A percentile compares a stretch with the other conserved stretches of the same genome.
Conservation (phyloP, 2,329 filamentous ascomycete genomes). For the Xylariaceae sp. region DNA sequence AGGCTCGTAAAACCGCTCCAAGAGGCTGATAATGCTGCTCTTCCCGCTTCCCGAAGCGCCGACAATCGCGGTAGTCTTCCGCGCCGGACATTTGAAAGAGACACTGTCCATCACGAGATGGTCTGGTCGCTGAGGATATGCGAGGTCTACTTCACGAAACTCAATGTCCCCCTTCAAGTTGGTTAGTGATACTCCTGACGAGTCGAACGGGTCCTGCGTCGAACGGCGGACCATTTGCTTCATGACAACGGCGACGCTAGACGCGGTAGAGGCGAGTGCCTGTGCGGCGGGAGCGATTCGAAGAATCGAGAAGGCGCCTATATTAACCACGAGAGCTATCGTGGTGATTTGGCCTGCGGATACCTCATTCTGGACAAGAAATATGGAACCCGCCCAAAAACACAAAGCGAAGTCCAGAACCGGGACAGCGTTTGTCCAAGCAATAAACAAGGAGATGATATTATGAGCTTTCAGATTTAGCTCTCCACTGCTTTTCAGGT, state of each 20-base stretch:
- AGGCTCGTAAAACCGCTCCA: slow-evolving; percentile 74
- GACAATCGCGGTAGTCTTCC: slow-evolving; percentile 69
- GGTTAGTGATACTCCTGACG: slow-evolving; percentile 35
- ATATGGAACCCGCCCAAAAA: slow-evolving; percentile 17
- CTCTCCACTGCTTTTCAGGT: neutral
- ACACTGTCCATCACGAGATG: slow-evolving; percentile 57
- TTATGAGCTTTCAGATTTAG: neutral
- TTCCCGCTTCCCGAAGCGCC: slow-evolving; percentile 71
- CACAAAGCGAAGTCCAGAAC: slow-evolving; percentile 8
- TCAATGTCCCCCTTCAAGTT: slow-evolving; percentile 55
- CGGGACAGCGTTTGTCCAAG: slow-evolving; percentile 3
- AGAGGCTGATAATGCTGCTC: slow-evolving; percentile 66
- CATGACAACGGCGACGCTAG: slow-evolving; percentile 37
- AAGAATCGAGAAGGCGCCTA: slow-evolving; percentile 32
- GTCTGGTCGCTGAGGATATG: slow-evolving; percentile 59
- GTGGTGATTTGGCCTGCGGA: slow-evolving; percentile 43
- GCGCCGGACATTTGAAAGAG: slow-evolving; percentile 48
- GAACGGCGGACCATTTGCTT: neutral
- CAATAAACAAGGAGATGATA: slow-evolving; percentile 9
- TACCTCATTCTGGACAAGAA: slow-evolving; percentile 7
- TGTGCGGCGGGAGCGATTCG: slow-evolving; percentile 45
- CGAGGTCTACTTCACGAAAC: neutral
- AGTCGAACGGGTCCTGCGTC: slow-evolving; percentile 1
- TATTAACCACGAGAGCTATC: slow-evolving; percentile 66
- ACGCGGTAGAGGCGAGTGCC: slow-evolving; percentile 36